Conservation (phyloP, 2,329 filamentous ascomycete genomes). For the Ilyonectria robusta region DNA sequence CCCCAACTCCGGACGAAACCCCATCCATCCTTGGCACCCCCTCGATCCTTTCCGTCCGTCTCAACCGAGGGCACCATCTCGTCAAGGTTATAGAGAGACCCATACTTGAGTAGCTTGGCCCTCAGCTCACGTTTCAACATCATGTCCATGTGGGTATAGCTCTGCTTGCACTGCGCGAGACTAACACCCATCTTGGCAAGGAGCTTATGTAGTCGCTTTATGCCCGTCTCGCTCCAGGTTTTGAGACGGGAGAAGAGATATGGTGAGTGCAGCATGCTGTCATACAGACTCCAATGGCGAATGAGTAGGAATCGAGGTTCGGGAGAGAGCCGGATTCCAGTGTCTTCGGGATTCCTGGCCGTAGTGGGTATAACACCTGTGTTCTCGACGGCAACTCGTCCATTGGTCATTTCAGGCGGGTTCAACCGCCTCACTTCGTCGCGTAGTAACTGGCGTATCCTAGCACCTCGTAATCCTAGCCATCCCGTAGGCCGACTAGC, state of each 20-base stretch:
- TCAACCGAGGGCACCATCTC: slow-evolving; percentile 88
- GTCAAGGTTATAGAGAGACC: slow-evolving; percentile 92
- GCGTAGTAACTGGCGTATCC: slow-evolving; percentile 86
- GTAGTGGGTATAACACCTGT: slow-evolving; percentile 91
- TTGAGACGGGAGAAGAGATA: slow-evolving; percentile 93
- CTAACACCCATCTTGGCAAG: slow-evolving; percentile 99
- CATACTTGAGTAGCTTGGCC: slow-evolving; percentile 89
- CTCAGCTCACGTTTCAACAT: slow-evolving; percentile 90
- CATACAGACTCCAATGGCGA: slow-evolving; percentile 96
- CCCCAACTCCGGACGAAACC: slow-evolving; percentile 98
- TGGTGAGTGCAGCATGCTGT: slow-evolving; percentile 97
- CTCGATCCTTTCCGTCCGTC: slow-evolving; percentile 77
- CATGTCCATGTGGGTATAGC: slow-evolving; percentile 99
- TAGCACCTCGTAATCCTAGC: slow-evolving; percentile 85
- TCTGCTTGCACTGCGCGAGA: slow-evolving; percentile 92
- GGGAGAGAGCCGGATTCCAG: slow-evolving; percentile 90
- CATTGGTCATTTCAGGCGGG: slow-evolving; percentile 77
- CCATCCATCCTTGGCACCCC: slow-evolving; percentile 89
- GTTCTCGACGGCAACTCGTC: slow-evolving; percentile 74
- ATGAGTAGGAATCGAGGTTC: slow-evolving; percentile 95
- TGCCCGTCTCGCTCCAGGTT: slow-evolving; percentile 92
- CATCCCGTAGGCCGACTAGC: slow-evolving; percentile 76
- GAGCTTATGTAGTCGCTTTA: slow-evolving; percentile 92
- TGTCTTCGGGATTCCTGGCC: slow-evolving; percentile 90
- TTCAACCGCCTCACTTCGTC: slow-evolving; percentile 97